Evolutionary conservation across 306 rosid species (phyloP), one percentile per base, ranked within the genome.

Genomic region (Coriaria nepalensis): DNA sequence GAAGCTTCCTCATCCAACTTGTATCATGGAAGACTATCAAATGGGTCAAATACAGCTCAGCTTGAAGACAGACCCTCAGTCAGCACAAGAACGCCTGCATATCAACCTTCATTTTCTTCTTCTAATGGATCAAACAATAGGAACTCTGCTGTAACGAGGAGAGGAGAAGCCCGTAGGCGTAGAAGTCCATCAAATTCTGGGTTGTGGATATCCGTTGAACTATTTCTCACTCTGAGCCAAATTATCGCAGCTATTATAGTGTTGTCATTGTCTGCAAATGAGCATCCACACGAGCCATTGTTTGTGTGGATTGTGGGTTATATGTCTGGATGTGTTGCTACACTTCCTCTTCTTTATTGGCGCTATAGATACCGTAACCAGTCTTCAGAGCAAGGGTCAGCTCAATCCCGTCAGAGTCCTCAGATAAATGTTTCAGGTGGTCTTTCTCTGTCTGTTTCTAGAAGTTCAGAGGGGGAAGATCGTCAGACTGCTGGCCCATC

Each of bases 101-200:
- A 70, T 43, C 74, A 53, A 51, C 77, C 87, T 42, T 54, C 73
- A 2, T 53, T 64, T 69, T 59, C 81, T 20, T 20, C 29, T 43
- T 52, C 78, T 8, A 77, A 56, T 66, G 86, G 71, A 50, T 61
- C 82, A 47, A 84, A 69, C 70, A 60, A 77, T 40, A 67, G 98
- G 63, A 90, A 63, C 66, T 60, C 84, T 47, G 74, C 93, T 0
- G 61, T 56, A 5, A 41, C 57, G 12, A 77, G 98, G 46, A 75
- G 92, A 50, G 93, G 81, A 61, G 95, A 90, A 6, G 47, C 69
- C 5, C 94, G 83, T 33, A 84, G 85, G 33, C 84, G 66, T 45
- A 73, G 94, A 66, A 85, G 94, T 69, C 95, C 98, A 4, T 69
- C 81, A 68, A 88, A 90, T 71, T 90, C 98, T 9, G 93, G 83